Conservation (phyloP, 1,139 yeast genomes). For the Groenewaldozyma auringiensis region DNA sequence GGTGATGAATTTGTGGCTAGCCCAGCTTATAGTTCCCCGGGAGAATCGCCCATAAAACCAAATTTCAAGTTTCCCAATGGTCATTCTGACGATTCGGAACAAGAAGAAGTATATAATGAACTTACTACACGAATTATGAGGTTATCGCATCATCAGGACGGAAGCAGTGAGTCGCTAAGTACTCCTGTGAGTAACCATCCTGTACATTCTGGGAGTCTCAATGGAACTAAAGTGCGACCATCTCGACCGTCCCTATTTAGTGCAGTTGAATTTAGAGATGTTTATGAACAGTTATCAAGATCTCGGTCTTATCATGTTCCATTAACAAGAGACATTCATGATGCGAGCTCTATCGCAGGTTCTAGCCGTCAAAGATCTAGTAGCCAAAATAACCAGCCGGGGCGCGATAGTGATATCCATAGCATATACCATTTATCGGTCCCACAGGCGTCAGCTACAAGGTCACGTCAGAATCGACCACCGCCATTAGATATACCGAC, state of each 20-base stretch:
- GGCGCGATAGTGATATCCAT: not conserved
- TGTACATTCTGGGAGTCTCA: not conserved
- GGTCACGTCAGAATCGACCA: not conserved
- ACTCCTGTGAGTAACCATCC: not conserved
- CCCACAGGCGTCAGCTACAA: not conserved
- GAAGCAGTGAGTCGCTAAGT: not conserved
- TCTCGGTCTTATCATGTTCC: not conserved
- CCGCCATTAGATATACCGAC: not conserved
- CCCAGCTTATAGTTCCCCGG: not conserved
- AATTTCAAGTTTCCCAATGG: not conserved
- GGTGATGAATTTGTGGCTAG: not conserved
- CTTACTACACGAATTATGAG: conserved; percentile 22
- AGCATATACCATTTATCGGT: not conserved
- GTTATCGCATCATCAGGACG: conserved; percentile 13
- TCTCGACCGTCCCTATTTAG: conserved; percentile 37
- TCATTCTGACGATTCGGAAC: conserved; percentile 14
- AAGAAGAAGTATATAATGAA: conserved; percentile 24
- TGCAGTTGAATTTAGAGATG: conserved; percentile 36
- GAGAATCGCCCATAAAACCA: conserved; percentile 1
- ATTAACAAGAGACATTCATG: not conserved
- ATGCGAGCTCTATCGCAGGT: no score
- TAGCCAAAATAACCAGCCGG: not conserved
- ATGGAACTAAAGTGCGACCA: not conserved
- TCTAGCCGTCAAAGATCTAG: not conserved
- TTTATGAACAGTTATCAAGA: conserved; percentile 6